A percentile compares a stretch with the other conserved stretches of the same genome.
phyloP scores from a whole-genome alignment of 1,284 basidiomycete species.

The Cutaneotrichosporon daszewskae region DNA sequence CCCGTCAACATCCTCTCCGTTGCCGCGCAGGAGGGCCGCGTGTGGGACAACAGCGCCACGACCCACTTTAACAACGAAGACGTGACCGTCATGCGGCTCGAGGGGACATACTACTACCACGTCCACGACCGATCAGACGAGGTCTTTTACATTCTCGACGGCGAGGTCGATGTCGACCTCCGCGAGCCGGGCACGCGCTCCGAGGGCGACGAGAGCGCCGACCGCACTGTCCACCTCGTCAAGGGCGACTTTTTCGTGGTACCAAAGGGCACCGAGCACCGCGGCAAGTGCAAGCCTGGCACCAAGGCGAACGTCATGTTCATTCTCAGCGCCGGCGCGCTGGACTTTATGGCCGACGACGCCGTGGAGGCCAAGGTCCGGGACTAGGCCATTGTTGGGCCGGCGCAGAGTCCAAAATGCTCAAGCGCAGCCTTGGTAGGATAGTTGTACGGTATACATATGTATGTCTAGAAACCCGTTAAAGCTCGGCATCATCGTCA shows the following conservation, averaged over 20 bases:
- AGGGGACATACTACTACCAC: conserved; percentile 10
- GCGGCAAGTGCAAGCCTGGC: not conserved
- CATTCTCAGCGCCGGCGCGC: not conserved
- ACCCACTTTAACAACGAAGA: conserved; percentile 6
- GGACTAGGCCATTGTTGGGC: no score
- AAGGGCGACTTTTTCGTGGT: conserved; percentile 10
- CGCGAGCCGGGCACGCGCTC: conserved; percentile 2
- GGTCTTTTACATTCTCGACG: conserved; percentile 10
- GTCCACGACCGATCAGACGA: conserved; percentile 4
- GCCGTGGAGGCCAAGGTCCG: no score
- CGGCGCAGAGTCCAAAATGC: no score
- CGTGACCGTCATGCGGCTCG: conserved; percentile 6
- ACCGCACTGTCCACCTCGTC: not conserved
- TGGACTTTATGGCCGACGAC: conserved; percentile 9
- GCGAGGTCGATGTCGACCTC: conserved; percentile 6
- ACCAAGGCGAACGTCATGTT: conserved; percentile 10
- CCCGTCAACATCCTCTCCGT: no score
- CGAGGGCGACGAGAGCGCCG: not conserved
- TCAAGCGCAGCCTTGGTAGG: no score
- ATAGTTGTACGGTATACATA: no score
- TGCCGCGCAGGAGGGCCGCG: no score
- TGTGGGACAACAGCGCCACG: no score
- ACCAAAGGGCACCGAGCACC: conserved; percentile 3
- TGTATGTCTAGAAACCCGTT: not conserved
- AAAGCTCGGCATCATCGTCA: conserved; percentile 24